Conservation (phyloP, 768 basidiomycete genomes). For the Epithele typhae region DNA sequence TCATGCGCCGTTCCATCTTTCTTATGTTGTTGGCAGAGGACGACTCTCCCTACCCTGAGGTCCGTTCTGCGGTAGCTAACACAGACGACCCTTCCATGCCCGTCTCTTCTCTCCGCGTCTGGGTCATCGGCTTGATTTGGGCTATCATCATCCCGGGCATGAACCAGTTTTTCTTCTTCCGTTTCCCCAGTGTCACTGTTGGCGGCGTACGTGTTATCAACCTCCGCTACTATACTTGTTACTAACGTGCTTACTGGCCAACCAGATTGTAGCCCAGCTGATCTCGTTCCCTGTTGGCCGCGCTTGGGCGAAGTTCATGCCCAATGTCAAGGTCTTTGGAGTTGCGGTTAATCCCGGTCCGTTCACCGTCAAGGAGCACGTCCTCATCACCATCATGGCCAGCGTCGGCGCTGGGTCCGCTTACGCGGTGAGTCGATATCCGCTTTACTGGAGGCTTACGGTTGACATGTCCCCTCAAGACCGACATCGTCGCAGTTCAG, state of each 20-base stretch:
- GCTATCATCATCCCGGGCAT: conserved; percentile 53
- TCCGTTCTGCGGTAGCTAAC: conserved; percentile 52
- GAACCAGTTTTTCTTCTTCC: conserved; percentile 78
- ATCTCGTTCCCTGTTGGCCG: conserved; percentile 67
- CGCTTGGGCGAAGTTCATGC: conserved; percentile 48
- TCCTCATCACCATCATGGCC: conserved; percentile 43
- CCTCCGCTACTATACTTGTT: conserved; percentile 1
- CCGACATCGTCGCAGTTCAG: conserved; percentile 73
- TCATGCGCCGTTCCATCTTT: not conserved
- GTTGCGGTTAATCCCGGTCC: conserved; percentile 68
- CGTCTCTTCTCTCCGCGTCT: conserved; percentile 38
- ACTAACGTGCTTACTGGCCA: not conserved
- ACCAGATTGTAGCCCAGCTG: conserved; percentile 63
- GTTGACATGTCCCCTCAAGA: conserved; percentile 24
- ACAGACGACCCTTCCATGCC: conserved; percentile 60
- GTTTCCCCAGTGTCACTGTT: conserved; percentile 63
- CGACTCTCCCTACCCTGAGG: conserved; percentile 25
- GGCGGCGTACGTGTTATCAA: conserved; percentile 33
- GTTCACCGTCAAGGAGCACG: conserved; percentile 59
- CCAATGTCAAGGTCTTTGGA: conserved; percentile 54
- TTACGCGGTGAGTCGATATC: conserved; percentile 33
- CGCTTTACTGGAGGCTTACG: not conserved
- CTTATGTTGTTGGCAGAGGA: conserved; percentile 11
- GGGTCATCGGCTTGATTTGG: conserved; percentile 48
- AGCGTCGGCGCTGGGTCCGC: conserved; percentile 35